Conservation (phyloP, 305 asterid genomes). For the Fraxinus sp. region DNA sequence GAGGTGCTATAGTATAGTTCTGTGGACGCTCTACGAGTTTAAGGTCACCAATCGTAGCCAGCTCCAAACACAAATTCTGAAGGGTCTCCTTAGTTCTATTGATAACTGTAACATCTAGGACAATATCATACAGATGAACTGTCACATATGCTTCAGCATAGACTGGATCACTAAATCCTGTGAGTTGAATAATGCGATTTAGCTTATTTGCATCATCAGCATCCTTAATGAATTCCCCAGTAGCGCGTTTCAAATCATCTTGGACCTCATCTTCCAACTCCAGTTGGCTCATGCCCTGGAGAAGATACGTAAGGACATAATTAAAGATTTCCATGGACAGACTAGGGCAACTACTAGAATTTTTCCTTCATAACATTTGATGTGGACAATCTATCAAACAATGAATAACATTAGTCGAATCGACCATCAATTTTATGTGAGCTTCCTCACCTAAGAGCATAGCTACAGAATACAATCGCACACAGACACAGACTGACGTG, state of each 20-base stretch:
- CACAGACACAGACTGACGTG: not conserved
- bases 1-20: constrained; percentile 50
- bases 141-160: constrained; percentile 57
- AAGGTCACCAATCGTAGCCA: constrained; percentile 57
- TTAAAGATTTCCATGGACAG: not conserved
- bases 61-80: constrained; percentile 53
- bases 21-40: constrained; percentile 59
- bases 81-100: constrained; percentile 56
- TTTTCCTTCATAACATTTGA: not conserved
- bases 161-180: constrained; percentile 51
- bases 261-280: constrained; percentile 54
- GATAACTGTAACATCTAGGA: constrained; percentile 50
- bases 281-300: constrained; percentile 52
- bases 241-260: constrained; percentile 56
- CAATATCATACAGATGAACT: constrained; percentile 52
- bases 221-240: constrained; percentile 51
- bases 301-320: not conserved
- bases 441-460: not conserved
- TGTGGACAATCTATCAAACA: not conserved
- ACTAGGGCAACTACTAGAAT: not conserved
- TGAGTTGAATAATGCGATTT: constrained; percentile 48
- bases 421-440: not conserved
- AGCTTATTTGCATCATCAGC: constrained; percentile 49
- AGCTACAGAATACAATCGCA: not conserved
- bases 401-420: not conserved